These are phyloP conservation scores for Colletotrichum godetiae DNA, from an alignment of 2,329 filamentous ascomycete genomes.

Conservation along the genomic window DNA sequence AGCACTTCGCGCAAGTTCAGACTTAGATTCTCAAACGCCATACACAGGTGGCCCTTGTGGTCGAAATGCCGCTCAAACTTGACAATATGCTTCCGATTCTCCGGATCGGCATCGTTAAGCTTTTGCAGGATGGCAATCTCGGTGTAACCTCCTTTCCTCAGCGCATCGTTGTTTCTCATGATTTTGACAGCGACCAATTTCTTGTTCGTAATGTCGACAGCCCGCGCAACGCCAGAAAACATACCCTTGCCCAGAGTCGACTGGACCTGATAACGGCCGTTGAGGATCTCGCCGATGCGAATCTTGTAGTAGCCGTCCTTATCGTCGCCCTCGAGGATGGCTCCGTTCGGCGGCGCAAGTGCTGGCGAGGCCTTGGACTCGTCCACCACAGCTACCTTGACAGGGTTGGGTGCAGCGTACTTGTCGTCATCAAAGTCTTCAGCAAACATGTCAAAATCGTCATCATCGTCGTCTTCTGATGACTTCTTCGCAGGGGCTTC, in stretches of 20 bases:
- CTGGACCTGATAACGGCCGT: slow-evolving; percentile 89
- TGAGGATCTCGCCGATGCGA: slow-evolving; percentile 89
- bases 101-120: slow-evolving; percentile 84
- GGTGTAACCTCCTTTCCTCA: slow-evolving; percentile 91
- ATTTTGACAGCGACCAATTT: slow-evolving; percentile 95
- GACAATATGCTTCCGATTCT: slow-evolving; percentile 92
- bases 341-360: slow-evolving; percentile 67
- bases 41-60: slow-evolving; percentile 94
- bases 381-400: slow-evolving; percentile 51
- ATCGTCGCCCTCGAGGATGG: slow-evolving; percentile 92
- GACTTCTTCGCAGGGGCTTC: slow-evolving; percentile 53
- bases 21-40: slow-evolving; percentile 95
- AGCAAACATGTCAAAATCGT: slow-evolving; percentile 91
- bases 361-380: slow-evolving; percentile 60
- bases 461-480: slow-evolving; percentile 63
- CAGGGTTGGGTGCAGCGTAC: slow-evolving; percentile 65
- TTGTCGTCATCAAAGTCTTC: slow-evolving; percentile 79
- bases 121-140: slow-evolving; percentile 94
- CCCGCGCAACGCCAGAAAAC: slow-evolving; percentile 95
- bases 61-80: slow-evolving; percentile 89
- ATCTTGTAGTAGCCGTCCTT: slow-evolving; percentile 97
- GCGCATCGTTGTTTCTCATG: slow-evolving; percentile 94
- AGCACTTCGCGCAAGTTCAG: slow-evolving; percentile 94
- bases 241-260: slow-evolving; percentile 91
- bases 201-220: slow-evolving; percentile 79